A percentile compares a stretch with the other conserved stretches of the same genome.
Conservation (phyloP, 2,329 filamentous ascomycete genomes). For the Calonectria hawksworthii region DNA sequence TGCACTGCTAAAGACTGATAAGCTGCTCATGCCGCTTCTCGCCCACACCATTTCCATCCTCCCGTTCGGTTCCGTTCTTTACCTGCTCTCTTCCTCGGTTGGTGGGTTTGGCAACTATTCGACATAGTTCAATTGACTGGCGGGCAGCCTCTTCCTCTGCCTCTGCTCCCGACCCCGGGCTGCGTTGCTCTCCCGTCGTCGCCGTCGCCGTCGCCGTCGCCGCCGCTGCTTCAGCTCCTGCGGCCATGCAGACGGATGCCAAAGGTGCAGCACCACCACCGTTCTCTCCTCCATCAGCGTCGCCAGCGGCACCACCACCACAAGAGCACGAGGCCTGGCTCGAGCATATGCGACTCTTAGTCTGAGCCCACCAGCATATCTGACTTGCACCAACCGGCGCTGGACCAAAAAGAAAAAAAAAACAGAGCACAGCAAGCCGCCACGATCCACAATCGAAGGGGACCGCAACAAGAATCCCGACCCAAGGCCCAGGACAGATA, state of each 20-base stretch:
- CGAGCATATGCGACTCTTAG: constrained; percentile 38
- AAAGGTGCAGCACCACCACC: constrained; percentile 37
- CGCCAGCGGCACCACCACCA: constrained; percentile 37
- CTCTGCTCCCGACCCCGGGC: constrained; percentile 17
- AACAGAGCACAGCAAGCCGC: constrained; percentile 26
- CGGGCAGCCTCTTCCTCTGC: constrained; percentile 25
- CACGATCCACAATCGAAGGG: constrained; percentile 20
- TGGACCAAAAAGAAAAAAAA: constrained; percentile 35
- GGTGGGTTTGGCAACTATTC: constrained; percentile 27
- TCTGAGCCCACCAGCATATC: constrained; percentile 32
- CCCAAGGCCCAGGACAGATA: constrained; percentile 19
- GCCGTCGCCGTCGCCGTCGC: constrained; percentile 19
- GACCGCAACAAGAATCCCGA: constrained; percentile 21
- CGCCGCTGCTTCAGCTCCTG: constrained; percentile 25
- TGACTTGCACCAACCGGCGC: constrained; percentile 38
- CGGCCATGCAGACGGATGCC: constrained; percentile 35
- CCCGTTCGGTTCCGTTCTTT: constrained; percentile 40
- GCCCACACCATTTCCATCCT: constrained; percentile 36
- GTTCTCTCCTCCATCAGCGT: constrained; percentile 32
- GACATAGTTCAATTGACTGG: constrained; percentile 28
- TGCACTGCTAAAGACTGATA: constrained; percentile 46
- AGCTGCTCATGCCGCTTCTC: constrained; percentile 46
- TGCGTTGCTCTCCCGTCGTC: constrained; percentile 24
- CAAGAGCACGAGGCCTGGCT: constrained; percentile 39
- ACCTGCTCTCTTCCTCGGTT: constrained; percentile 34